Conservation (phyloP, 352 stramenopile genomes). For the Pythium apleroticum region DNA sequence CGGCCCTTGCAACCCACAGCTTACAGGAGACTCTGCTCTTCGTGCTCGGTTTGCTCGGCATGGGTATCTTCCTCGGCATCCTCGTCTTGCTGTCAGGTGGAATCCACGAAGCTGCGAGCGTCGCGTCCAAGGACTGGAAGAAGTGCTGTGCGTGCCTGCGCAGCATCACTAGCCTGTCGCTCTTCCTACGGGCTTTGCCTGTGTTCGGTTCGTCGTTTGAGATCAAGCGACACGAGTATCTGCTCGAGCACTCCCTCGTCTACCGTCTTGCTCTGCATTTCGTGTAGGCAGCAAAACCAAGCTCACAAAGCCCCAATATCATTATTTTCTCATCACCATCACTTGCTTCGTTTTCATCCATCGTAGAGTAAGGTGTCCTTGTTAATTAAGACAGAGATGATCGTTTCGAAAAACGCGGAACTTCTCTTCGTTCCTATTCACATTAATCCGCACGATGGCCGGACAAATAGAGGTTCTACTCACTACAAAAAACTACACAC, state of each 20-base stretch:
- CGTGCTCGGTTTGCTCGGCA: constrained; percentile 41
- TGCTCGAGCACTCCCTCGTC: constrained; percentile 78
- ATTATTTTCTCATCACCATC: not conserved
- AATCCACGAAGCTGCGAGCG: constrained; percentile 49
- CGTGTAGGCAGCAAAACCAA: constrained; percentile 35
- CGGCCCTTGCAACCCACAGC: constrained; percentile 48
- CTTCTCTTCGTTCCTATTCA: constrained; percentile 5
- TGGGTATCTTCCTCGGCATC: constrained; percentile 54
- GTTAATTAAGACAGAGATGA: not conserved
- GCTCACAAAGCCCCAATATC: not conserved
- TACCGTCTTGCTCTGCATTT: constrained; percentile 83
- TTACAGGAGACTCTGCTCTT: constrained; percentile 65
- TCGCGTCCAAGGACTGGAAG: constrained; percentile 70
- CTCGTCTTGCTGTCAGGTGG: constrained; percentile 64
- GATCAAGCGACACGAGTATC: constrained; percentile 79
- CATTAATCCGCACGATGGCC: not conserved
- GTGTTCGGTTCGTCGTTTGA: constrained; percentile 60
- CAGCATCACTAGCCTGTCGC: constrained; percentile 80
- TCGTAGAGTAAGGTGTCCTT: too few species aligned
- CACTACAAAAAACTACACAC: not conserved
- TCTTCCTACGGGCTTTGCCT: constrained; percentile 75
- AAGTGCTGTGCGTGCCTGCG: constrained; percentile 73
- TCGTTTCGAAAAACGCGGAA: not conserved
- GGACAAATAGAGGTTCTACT: not conserved
- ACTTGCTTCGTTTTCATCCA: not conserved